These are phyloP conservation scores for Xylaria sp. DNA, from an alignment of 2,329 filamentous ascomycete species.

Conservation along the genomic window DNA sequence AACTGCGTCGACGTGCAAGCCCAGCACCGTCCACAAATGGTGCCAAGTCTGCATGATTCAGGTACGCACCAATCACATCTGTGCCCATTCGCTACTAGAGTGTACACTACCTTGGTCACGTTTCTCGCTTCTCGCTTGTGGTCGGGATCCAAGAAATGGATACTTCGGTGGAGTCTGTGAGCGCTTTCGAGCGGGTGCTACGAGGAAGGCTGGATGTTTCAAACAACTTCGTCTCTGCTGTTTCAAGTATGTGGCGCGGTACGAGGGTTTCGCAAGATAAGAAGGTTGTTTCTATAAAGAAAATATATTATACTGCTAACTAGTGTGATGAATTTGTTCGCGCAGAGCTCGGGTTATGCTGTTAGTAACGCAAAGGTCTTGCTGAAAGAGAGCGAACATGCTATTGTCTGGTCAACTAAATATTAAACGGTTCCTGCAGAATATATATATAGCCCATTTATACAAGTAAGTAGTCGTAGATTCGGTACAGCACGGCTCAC, in stretches of 20 bases:
- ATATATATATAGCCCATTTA: background rate
- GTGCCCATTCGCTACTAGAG: constrained; percentile 11
- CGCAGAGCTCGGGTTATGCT: background rate
- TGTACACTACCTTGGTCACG: background rate
- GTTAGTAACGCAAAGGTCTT: background rate
- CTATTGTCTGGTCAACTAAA: background rate
- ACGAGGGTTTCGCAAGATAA: constrained; percentile 13
- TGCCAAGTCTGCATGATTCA: constrained; percentile 33
- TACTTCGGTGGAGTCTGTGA: constrained; percentile 12
- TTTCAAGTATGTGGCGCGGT: constrained; percentile 29
- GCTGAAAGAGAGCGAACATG: background rate
- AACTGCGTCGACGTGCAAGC: too few relatives aligned
- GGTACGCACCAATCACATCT: constrained; percentile 33
- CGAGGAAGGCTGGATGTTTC: constrained; percentile 22
- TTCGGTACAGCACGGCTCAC: background rate
- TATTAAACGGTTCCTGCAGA: too few relatives aligned
- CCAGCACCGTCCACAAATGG: background rate
- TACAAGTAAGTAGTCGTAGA: background rate
- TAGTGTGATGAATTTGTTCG: background rate
- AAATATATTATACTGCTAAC: background rate
- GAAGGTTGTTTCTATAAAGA: background rate
- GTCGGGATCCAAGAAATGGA: constrained; percentile 5
- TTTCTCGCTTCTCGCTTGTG: constrained; percentile 14
- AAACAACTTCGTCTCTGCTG: constrained; percentile 22
- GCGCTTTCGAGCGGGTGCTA: constrained; percentile 6